Conservation (phyloP, 1,284 basidiomycete species). For the Rhodotorula sp. region DNA sequence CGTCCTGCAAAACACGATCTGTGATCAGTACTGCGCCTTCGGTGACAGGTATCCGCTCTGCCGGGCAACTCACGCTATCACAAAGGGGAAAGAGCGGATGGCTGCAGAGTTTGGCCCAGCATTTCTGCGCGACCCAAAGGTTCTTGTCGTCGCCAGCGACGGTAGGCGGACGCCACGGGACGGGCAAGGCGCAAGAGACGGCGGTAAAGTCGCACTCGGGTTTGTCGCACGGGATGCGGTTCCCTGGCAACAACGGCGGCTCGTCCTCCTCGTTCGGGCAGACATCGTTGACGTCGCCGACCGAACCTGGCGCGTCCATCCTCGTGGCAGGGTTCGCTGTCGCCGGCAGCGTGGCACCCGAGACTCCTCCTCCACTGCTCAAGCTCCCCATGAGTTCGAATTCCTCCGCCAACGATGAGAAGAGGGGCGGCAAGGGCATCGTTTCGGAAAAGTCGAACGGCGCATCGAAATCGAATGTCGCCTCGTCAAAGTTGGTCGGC, state of each 20-base stretch:
- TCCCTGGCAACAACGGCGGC: conserved; percentile 10
- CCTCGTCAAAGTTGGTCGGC: neutral
- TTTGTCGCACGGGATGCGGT: conserved; percentile 37
- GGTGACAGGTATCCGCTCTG: too few species aligned
- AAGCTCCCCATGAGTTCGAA: neutral
- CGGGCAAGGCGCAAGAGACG: conserved; percentile 27
- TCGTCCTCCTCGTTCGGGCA: conserved; percentile 28
- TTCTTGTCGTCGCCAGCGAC: conserved; percentile 22
- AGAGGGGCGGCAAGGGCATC: conserved; percentile 31
- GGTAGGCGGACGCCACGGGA: conserved; percentile 37
- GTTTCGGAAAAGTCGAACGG: conserved; percentile 36
- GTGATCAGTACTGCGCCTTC: neutral
- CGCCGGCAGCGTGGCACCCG: too few species aligned
- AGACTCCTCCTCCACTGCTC: too few species aligned
- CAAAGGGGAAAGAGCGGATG: conserved; percentile 37
- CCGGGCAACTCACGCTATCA: conserved; percentile 17
- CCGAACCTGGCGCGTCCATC: neutral
- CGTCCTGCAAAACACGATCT: conserved; percentile 20
- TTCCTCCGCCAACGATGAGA: conserved; percentile 23
- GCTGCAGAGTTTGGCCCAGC: conserved; percentile 38
- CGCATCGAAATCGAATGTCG: conserved; percentile 35
- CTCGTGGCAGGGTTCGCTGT: neutral
- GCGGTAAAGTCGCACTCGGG: conserved; percentile 39
- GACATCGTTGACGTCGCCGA: neutral
- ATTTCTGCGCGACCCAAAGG: conserved; percentile 36